A percentile compares a stretch with the other conserved stretches of the same genome.
These are phyloP conservation scores for Platanthera guangdongensis DNA, from an alignment of 106 monocot species.

Conservation along the genomic window DNA sequence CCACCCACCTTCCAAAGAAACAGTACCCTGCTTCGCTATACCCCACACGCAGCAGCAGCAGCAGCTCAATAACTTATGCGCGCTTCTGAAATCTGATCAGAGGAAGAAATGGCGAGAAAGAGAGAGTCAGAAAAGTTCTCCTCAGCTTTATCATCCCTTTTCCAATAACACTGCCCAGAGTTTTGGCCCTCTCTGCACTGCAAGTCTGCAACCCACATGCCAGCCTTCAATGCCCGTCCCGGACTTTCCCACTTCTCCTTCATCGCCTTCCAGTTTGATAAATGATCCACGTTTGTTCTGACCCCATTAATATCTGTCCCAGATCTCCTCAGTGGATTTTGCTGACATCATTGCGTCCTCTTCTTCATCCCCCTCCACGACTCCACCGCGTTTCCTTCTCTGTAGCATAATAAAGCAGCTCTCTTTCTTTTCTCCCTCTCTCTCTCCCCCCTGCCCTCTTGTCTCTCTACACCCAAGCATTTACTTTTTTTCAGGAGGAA, in stretches of 20 bases:
- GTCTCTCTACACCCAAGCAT: neutral
- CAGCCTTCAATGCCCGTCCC: conserved; percentile 4
- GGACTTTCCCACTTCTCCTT: neutral
- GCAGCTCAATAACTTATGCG: conserved; percentile 2
- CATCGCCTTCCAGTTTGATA: neutral
- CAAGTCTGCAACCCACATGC: conserved; percentile 3
- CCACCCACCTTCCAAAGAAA: neutral
- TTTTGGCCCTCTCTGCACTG: conserved; percentile 4
- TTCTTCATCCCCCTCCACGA: conserved; percentile 4
- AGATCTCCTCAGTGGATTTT: conserved; percentile 24
- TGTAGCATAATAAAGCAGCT: conserved; percentile 3
- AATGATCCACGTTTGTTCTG: neutral
- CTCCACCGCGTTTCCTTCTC: conserved; percentile 4
- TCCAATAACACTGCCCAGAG: neutral
- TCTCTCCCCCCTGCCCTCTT: neutral
- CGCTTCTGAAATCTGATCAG: conserved; percentile 2
- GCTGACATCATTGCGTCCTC: conserved; percentile 16
- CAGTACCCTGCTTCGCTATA: neutral
- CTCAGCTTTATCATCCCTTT: conserved; percentile 8
- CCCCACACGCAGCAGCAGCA: neutral
- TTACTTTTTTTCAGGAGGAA: neutral
- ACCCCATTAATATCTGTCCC: conserved; percentile 8
- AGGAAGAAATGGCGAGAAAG: neutral
- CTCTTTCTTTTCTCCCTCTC: conserved; percentile 4
- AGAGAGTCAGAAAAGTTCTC: neutral